Conservation (phyloP, 2,329 filamentous ascomycete species). For the Huntiella bhutanensis region DNA sequence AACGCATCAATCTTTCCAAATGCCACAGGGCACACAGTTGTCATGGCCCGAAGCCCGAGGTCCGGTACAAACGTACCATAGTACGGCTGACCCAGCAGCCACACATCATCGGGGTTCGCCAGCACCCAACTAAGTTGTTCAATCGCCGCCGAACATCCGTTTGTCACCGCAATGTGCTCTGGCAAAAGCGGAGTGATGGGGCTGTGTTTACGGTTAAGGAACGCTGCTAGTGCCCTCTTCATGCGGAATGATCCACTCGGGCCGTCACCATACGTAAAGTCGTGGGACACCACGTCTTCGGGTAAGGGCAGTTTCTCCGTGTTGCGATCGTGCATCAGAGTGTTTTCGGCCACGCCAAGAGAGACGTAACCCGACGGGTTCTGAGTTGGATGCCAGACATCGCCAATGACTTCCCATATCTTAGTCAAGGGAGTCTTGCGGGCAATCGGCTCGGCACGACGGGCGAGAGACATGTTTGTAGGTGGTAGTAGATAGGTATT, state of each 20-base stretch:
- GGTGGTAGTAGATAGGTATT: neutral
- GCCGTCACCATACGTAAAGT: constrained; percentile 25
- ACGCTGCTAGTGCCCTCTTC: constrained; percentile 18
- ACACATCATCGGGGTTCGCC: constrained; percentile 21
- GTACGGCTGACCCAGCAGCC: constrained; percentile 25
- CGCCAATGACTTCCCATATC: constrained; percentile 25
- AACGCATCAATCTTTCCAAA: constrained; percentile 28
- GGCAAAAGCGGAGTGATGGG: constrained; percentile 17
- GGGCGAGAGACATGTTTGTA: constrained; percentile 15
- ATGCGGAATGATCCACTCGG: constrained; percentile 20
- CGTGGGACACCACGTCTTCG: constrained; percentile 16
- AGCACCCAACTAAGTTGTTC: constrained; percentile 23
- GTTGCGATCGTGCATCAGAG: constrained; percentile 29
- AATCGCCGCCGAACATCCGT: constrained; percentile 24
- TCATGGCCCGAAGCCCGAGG: constrained; percentile 23
- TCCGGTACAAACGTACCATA: constrained; percentile 31
- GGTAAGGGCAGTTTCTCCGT: constrained; percentile 23
- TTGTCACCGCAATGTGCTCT: constrained; percentile 20
- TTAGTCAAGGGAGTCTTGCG: constrained; percentile 15
- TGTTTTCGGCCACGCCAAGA: constrained; percentile 33
- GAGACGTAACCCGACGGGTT: constrained; percentile 29
- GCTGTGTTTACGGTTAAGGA: constrained; percentile 20
- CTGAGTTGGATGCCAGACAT: constrained; percentile 23
- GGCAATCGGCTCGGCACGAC: constrained; percentile 16
- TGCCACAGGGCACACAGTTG: constrained; percentile 24